Conservation (phyloP, 2,329 filamentous ascomycete species). For the Chaetomiaceae sp. region DNA sequence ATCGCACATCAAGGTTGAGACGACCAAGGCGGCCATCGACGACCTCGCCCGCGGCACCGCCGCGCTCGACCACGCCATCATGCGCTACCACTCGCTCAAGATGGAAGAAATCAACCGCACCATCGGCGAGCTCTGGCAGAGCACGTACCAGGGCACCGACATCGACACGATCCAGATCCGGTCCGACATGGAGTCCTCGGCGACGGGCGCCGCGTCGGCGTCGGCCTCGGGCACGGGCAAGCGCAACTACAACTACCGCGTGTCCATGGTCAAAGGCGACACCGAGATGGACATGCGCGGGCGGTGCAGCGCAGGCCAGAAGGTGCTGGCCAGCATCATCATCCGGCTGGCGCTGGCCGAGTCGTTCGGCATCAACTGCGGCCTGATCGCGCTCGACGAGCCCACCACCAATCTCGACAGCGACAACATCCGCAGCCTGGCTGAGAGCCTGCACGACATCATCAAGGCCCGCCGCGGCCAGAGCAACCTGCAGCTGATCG, state of each 20-base stretch:
- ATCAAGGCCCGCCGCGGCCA: slow-evolving; percentile 79
- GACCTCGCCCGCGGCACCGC: slow-evolving; percentile 77
- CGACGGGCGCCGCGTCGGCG: background rate
- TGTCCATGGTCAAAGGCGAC: slow-evolving; percentile 96
- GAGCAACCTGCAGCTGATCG: slow-evolving; percentile 94
- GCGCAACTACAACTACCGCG: slow-evolving; percentile 91
- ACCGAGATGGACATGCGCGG: slow-evolving; percentile 99
- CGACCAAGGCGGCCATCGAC: slow-evolving; percentile 87
- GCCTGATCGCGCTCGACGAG: slow-evolving; percentile 93
- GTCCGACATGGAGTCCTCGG: slow-evolving; percentile 71
- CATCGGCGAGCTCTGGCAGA: slow-evolving; percentile 93
- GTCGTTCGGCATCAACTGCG: slow-evolving; percentile 93
- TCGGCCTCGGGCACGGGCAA: slow-evolving; percentile 48
- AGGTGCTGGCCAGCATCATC: slow-evolving; percentile 94
- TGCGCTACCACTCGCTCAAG: slow-evolving; percentile 93
- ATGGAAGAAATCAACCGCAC: slow-evolving; percentile 98
- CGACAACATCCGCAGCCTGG: slow-evolving; percentile 89
- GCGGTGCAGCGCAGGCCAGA: slow-evolving; percentile 92
- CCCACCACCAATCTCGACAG: slow-evolving; percentile 94
- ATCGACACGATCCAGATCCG: slow-evolving; percentile 95
- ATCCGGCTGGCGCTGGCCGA: slow-evolving; percentile 94
- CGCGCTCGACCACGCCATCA: slow-evolving; percentile 92
- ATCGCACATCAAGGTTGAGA: slow-evolving; percentile 82
- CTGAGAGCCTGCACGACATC: slow-evolving; percentile 78
- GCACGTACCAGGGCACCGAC: slow-evolving; percentile 93